Conservation (phyloP, 768 basidiomycete species). For the Daedaleopsis nitida region DNA sequence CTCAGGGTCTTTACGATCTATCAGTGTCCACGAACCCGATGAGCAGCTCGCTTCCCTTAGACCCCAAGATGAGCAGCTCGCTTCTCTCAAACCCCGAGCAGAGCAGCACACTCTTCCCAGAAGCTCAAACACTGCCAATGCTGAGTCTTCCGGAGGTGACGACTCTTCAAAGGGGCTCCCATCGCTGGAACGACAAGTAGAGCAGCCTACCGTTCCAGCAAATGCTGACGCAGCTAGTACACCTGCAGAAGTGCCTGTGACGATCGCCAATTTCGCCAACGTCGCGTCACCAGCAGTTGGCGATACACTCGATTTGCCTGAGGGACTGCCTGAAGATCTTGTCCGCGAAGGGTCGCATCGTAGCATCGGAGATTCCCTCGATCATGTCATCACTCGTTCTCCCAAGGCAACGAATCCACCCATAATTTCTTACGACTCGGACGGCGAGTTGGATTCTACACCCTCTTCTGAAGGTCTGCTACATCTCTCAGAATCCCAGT, state of each 20-base stretch:
- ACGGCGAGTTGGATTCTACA: neutral
- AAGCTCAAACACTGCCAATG: too few relatives aligned
- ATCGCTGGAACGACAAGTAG: neutral
- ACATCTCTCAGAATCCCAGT: neutral
- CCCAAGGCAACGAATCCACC: neutral
- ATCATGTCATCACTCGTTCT: neutral
- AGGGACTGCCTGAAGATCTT: neutral
- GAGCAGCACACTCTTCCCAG: neutral
- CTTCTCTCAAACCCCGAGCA: neutral
- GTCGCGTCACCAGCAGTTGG: neutral
- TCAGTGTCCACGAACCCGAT: conserved; percentile 15
- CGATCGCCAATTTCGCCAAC: neutral
- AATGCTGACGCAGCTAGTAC: neutral
- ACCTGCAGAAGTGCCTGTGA: neutral
- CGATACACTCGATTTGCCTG: neutral
- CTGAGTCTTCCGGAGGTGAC: too few relatives aligned
- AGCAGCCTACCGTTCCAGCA: neutral
- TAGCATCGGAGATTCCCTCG: neutral
- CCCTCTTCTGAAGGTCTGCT: neutral
- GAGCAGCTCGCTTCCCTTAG: conserved; percentile 34
- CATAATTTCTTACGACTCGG: neutral
- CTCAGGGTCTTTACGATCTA: conserved; percentile 17
- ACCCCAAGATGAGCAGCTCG: neutral
- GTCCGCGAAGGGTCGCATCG: neutral
- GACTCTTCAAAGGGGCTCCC: too few relatives aligned